phyloP scores from a whole-genome alignment of 768 basidiomycete species.

The Xanthoconium purpureum region DNA sequence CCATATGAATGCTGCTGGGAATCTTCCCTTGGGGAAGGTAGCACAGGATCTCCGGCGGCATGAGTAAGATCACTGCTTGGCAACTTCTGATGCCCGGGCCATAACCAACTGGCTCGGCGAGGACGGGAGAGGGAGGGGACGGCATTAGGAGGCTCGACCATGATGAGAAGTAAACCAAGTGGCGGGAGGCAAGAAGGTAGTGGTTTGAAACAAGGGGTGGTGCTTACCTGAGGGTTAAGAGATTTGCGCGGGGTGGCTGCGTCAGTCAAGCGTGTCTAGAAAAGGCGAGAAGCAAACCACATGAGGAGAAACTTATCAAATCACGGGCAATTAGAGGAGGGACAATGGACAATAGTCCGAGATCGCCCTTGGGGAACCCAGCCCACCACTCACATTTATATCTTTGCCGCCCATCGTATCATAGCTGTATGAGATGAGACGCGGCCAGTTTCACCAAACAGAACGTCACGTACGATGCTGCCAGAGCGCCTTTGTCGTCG shows the following conservation, averaged over 20 bases:
- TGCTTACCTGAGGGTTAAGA: slow-evolving; percentile 32
- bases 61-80: slow-evolving; percentile 15
- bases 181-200: slow-evolving; percentile 9
- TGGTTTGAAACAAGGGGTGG: slow-evolving; percentile 13
- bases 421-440: not conserved
- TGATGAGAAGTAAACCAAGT: slow-evolving; percentile 9
- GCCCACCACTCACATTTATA: slow-evolving; percentile 28
- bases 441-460: not conserved
- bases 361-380: slow-evolving; percentile 23
- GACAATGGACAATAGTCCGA: not conserved
- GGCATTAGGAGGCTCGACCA: slow-evolving; percentile 20
- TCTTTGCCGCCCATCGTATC: slow-evolving; percentile 29
- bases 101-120: slow-evolving; percentile 28
- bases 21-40: slow-evolving; percentile 17
- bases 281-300: slow-evolving; percentile 20
- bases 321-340: slow-evolving; percentile 3
- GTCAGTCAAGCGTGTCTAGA: slow-evolving; percentile 28
- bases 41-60: slow-evolving; percentile 15
- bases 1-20: not conserved
- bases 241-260: slow-evolving; percentile 28
- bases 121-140: slow-evolving; percentile 9
- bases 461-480: slow-evolving; percentile 10
- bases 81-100: slow-evolving; percentile 26
- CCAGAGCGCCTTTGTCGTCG: not conserved
- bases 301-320: slow-evolving; percentile 3